phyloP scores from a whole-genome alignment of 1,284 basidiomycete genomes.

The Trichosporon sp. region DNA sequence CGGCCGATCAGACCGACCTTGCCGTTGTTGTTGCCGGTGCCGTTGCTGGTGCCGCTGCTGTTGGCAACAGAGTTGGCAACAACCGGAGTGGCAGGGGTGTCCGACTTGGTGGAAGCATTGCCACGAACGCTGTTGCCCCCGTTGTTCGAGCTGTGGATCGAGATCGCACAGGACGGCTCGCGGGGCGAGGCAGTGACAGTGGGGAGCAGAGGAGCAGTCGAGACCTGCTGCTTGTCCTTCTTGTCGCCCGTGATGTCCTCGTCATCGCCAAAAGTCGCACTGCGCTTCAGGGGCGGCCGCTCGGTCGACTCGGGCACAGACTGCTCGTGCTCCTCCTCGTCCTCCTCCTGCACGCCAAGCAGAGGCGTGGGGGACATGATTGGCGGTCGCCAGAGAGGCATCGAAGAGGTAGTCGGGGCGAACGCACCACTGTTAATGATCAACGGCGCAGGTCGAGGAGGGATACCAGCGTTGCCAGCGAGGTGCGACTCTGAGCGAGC shows the following conservation, averaged over 20 bases:
- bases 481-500: constrained; percentile 18
- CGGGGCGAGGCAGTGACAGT: constrained; percentile 12
- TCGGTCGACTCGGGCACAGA: neutral
- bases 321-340: constrained; percentile 13
- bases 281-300: constrained; percentile 12
- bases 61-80: neutral
- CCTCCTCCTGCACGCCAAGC: constrained; percentile 18
- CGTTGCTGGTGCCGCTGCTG: no score
- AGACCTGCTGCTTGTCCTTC: constrained; percentile 1
- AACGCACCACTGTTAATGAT: constrained; percentile 11
- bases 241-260: constrained; percentile 6
- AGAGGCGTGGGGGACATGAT: constrained; percentile 15
- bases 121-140: neutral
- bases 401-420: constrained; percentile 2
- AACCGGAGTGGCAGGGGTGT: neutral
- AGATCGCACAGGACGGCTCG: neutral
- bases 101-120: neutral
- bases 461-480: constrained; percentile 5
- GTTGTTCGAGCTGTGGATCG: neutral
- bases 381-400: constrained; percentile 15
- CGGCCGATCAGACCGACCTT: constrained; percentile 7
- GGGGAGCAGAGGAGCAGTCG: constrained; percentile 5
- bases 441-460: constrained; percentile 11
- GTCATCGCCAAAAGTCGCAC: constrained; percentile 19
- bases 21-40: neutral